These are phyloP conservation scores for Termitomyces eurrhizus DNA, from an alignment of 768 basidiomycete genomes.

Conservation along the genomic window DNA sequence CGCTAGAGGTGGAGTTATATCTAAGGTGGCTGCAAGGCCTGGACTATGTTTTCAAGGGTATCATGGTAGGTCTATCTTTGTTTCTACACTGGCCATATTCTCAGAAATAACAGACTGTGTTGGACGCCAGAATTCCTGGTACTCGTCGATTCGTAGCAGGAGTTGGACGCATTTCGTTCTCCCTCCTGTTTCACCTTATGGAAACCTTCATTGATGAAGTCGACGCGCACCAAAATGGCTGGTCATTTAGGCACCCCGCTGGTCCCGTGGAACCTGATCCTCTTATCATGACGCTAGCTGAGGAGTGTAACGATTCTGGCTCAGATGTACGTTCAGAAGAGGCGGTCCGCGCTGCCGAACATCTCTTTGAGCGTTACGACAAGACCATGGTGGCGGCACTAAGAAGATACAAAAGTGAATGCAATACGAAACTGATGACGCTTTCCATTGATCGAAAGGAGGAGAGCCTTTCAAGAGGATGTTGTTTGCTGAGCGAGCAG, in stretches of 20 bases:
- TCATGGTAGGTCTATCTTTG: conserved; percentile 27
- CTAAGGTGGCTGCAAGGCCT: conserved; percentile 37
- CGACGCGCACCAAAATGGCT: conserved; percentile 40
- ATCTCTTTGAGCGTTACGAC: conserved; percentile 31
- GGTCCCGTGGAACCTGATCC: conserved; percentile 27
- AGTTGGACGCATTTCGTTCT: conserved; percentile 36
- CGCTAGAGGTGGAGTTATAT: conserved; percentile 41
- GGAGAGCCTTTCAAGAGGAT: conserved; percentile 33
- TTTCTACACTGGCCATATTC: neutral
- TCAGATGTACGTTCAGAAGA: conserved; percentile 36
- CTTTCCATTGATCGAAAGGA: conserved; percentile 33
- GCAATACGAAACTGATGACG: conserved; percentile 29
- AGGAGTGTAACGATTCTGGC: conserved; percentile 39
- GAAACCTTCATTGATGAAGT: conserved; percentile 43
- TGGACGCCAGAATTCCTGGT: conserved; percentile 34
- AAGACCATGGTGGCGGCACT: conserved; percentile 32
- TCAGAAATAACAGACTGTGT: conserved; percentile 25
- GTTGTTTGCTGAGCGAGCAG: conserved; percentile 43
- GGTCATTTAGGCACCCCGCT: conserved; percentile 27
- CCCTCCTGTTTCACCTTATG: conserved; percentile 37
- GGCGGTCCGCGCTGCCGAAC: conserved; percentile 33
- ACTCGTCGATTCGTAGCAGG: conserved; percentile 32
- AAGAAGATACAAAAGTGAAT: conserved; percentile 36
- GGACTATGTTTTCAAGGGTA: conserved; percentile 32
- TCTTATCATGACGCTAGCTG: conserved; percentile 38